These are phyloP conservation scores for Delonix regia DNA, from an alignment of 306 rosid species.

Conservation along the genomic window DNA sequence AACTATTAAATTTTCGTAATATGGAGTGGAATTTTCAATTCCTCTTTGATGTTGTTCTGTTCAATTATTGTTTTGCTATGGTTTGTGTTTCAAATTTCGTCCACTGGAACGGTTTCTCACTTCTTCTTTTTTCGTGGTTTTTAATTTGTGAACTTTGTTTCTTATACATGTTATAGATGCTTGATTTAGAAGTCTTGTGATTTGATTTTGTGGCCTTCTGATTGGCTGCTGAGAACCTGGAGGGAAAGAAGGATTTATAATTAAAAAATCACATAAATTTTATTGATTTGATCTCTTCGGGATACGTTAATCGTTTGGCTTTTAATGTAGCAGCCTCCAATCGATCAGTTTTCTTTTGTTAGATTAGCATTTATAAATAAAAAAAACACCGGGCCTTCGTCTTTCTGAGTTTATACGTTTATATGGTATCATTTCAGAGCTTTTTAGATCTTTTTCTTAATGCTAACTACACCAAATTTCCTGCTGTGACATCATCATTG, in stretches of 20 bases:
- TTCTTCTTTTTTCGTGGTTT: not conserved
- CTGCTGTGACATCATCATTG: not conserved
- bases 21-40: not conserved
- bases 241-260: not conserved
- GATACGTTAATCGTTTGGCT: slow-evolving; percentile 34
- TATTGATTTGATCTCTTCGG: slow-evolving; percentile 18
- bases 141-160: not conserved
- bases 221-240: slow-evolving; percentile 30
- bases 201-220: slow-evolving; percentile 2
- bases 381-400: slow-evolving; percentile 28
- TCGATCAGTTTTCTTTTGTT: slow-evolving; percentile 27
- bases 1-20: not conserved
- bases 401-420: not conserved
- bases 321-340: slow-evolving; percentile 44
- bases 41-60: not conserved
- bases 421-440: slow-evolving; percentile 19
- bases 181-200: not conserved
- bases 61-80: not conserved
- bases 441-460: not conserved
- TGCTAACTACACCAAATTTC: not conserved
- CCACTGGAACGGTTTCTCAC: not conserved
- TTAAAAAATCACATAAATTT: not conserved
- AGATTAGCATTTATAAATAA: slow-evolving; percentile 36
- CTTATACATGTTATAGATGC: not conserved
- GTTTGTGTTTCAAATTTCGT: not conserved